Conservation (phyloP, 371 early-diverging fungal species). For the Mycotypha africana region DNA sequence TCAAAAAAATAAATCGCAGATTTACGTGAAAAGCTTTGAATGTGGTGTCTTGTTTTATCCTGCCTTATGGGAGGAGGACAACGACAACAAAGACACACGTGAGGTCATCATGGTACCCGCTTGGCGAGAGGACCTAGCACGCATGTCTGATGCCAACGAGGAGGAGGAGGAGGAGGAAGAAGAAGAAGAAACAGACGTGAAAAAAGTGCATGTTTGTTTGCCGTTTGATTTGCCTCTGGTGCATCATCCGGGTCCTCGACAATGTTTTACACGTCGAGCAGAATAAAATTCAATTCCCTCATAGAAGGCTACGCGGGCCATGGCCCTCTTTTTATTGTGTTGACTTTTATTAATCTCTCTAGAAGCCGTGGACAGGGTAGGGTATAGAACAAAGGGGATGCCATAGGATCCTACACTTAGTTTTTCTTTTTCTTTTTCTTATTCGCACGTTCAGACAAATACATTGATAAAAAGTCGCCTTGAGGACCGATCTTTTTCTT, state of each 20-base stretch:
- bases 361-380: background rate
- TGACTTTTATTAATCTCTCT: too few relatives aligned
- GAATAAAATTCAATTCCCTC: too few relatives aligned
- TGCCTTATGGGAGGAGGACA: constrained; percentile 2
- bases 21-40: constrained; percentile 8
- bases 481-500: constrained; percentile 22
- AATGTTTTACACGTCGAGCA: constrained; percentile 10
- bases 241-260: background rate
- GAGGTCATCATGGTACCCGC: too few relatives aligned
- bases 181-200: background rate
- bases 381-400: background rate
- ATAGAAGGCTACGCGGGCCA: too few relatives aligned
- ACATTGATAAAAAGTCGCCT: constrained; percentile 53
- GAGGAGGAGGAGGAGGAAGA: background rate
- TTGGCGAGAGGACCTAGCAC: too few relatives aligned
- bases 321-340: too few relatives aligned
- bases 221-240: constrained; percentile 4
- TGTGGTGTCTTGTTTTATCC: constrained; percentile 4
- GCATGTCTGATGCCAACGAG: background rate
- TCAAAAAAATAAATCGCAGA: constrained; percentile 2
- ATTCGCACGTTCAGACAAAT: constrained; percentile 43
- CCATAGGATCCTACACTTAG: background rate
- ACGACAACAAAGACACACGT: background rate
- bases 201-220: background rate
- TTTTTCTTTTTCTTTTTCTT: constrained; percentile 53